These are phyloP conservation scores for Theobroma cacao DNA, from an alignment of 345 rosid species.

Conservation along the genomic window DNA sequence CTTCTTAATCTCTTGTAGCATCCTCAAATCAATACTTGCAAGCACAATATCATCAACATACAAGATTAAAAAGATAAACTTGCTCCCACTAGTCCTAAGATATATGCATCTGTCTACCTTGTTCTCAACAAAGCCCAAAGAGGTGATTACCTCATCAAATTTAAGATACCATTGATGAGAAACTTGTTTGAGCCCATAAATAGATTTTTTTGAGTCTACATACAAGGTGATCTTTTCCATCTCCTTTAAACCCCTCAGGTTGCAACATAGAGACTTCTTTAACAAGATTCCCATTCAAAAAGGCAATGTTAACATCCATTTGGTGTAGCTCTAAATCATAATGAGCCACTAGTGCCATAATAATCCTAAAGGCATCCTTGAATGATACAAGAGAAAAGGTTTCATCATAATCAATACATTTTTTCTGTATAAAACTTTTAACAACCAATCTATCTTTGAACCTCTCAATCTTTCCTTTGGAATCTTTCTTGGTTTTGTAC, in stretches of 20 bases:
- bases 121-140: neutral
- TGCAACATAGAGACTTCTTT: neutral
- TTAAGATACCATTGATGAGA: neutral
- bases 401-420: neutral
- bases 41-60: too few species aligned
- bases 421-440: neutral
- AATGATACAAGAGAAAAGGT: neutral
- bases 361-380: neutral
- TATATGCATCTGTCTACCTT: too few species aligned
- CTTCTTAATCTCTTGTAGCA: neutral
- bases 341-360: neutral
- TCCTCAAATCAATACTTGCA: neutral
- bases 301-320: neutral
- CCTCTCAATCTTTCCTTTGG: too few species aligned
- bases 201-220: neutral
- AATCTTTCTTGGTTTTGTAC: too few species aligned
- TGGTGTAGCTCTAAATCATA: neutral
- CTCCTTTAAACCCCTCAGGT: neutral
- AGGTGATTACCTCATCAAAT: neutral
- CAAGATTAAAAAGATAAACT: too few species aligned
- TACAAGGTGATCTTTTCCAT: neutral
- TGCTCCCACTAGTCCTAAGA: too few species aligned
- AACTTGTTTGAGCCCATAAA: neutral
- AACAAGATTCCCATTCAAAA: neutral
- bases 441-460: too few species aligned